These are phyloP conservation scores for Senna tora DNA, from an alignment of 306 rosid genomes.

Conservation along the genomic window DNA sequence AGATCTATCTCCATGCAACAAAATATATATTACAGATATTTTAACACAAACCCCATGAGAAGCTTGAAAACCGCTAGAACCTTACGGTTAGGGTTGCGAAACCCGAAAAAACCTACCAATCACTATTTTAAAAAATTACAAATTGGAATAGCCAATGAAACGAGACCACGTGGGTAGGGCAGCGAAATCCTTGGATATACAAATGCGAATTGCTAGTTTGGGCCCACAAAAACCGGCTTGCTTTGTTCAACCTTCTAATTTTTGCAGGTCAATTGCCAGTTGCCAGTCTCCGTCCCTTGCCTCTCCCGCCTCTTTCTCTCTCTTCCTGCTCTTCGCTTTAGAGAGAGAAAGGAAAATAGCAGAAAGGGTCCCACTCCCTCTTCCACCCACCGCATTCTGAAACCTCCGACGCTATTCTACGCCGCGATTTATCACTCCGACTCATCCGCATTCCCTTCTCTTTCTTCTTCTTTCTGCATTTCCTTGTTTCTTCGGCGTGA, in stretches of 20 bases:
- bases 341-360: slow-evolving; percentile 14
- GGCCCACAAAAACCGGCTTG: slow-evolving; percentile 19
- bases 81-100: too few species aligned
- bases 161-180: background rate
- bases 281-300: background rate
- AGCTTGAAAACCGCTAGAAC: too few species aligned
- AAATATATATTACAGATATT: too few species aligned
- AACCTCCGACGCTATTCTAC: background rate
- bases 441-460: background rate
- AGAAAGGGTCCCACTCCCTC: background rate
- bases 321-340: background rate
- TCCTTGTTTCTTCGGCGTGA: background rate
- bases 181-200: background rate
- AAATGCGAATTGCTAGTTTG: background rate
- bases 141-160: background rate
- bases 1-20: too few species aligned
- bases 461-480: background rate
- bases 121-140: background rate
- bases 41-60: too few species aligned
- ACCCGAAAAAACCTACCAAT: background rate
- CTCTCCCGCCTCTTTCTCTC: slow-evolving; percentile 6
- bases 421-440: background rate
- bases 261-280: background rate
- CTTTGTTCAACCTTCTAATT: background rate
- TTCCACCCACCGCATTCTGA: background rate